Evolutionary conservation across 441 rosid species (phyloP).

Genomic region (Daphne laureola): DNA sequence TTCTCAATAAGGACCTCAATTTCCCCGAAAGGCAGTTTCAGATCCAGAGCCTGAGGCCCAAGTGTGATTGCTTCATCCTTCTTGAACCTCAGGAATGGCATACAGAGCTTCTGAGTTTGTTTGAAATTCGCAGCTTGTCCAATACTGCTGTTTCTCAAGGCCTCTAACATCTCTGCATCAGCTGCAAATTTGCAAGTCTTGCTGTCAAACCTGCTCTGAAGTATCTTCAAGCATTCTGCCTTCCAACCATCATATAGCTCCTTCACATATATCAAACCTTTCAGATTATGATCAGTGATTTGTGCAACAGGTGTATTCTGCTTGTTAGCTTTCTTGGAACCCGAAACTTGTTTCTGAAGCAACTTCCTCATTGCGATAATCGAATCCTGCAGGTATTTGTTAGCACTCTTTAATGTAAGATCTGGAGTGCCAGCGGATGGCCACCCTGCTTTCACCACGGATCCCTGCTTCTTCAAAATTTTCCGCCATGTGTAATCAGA

Average conservation of each 20-base stretch:
- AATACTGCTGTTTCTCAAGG: slow-evolving; percentile 37
- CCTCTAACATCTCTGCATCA: slow-evolving; percentile 54
- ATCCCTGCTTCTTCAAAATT: slow-evolving; percentile 71
- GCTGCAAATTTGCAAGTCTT: slow-evolving; percentile 37
- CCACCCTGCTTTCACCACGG: slow-evolving; percentile 85
- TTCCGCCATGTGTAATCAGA: slow-evolving; percentile 87
- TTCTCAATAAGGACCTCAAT: slow-evolving; percentile 70
- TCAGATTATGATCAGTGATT: slow-evolving; percentile 24
- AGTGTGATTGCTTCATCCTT: slow-evolving; percentile 63
- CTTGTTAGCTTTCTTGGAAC: slow-evolving; percentile 15
- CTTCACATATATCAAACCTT: slow-evolving; percentile 65
- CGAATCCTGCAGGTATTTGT: slow-evolving; percentile 85
- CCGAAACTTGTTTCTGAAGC: slow-evolving; percentile 52
- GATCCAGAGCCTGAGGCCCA: slow-evolving; percentile 65
- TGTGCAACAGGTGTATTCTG: slow-evolving; percentile 10
- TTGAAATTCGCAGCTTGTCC: slow-evolving; percentile 56
- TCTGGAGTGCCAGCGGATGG: slow-evolving; percentile 63
- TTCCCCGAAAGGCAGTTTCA: slow-evolving; percentile 84
- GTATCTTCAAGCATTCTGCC: slow-evolving; percentile 72
- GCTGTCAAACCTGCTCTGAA: slow-evolving; percentile 52
- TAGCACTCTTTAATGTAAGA: slow-evolving; percentile 70
- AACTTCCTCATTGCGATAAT: slow-evolving; percentile 70
- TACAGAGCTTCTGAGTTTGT: slow-evolving; percentile 62
- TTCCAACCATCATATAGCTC: slow-evolving; percentile 86
- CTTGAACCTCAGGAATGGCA: slow-evolving; percentile 91